Evolutionary conservation across 495 filamentous ascomycete species (phyloP).

Genomic region (Hyaloscypha finlandica): DNA sequence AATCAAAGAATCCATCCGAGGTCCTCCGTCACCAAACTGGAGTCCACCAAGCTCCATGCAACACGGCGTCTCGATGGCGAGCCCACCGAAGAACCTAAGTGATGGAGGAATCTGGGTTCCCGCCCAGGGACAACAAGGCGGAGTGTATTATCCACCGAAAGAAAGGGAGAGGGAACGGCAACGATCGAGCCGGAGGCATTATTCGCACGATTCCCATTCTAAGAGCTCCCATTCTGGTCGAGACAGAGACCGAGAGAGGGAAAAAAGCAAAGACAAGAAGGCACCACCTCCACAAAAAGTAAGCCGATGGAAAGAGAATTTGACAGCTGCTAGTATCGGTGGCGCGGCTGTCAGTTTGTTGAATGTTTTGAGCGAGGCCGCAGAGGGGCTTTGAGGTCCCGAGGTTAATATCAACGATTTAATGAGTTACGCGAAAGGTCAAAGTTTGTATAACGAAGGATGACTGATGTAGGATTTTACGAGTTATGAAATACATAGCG

Average conservation of each 20-base stretch:
- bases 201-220: background rate
- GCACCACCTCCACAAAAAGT: background rate
- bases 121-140: background rate
- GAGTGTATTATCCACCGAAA: slow-evolving; percentile 2
- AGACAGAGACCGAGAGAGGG: slow-evolving; percentile 10
- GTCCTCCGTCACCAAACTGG: background rate
- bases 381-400: slow-evolving; percentile 30
- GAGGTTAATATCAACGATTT: background rate
- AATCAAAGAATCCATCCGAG: background rate
- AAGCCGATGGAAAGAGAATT: slow-evolving; percentile 39
- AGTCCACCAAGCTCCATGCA: background rate
- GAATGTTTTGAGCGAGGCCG: slow-evolving; percentile 52
- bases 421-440: background rate
- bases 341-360: slow-evolving; percentile 53
- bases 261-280: background rate
- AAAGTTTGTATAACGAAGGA: background rate
- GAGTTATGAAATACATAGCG: slow-evolving; percentile 4
- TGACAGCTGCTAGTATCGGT: slow-evolving; percentile 50
- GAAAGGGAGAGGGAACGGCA: slow-evolving; percentile 24
- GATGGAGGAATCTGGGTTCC: background rate
- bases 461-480: background rate
- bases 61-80: background rate
- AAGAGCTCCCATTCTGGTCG: slow-evolving; percentile 4
- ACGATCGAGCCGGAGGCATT: slow-evolving; percentile 10
- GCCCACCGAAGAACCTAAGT: background rate